Conservation (phyloP, 345 rosid species). For the Eucalyptus erythrocorys region DNA sequence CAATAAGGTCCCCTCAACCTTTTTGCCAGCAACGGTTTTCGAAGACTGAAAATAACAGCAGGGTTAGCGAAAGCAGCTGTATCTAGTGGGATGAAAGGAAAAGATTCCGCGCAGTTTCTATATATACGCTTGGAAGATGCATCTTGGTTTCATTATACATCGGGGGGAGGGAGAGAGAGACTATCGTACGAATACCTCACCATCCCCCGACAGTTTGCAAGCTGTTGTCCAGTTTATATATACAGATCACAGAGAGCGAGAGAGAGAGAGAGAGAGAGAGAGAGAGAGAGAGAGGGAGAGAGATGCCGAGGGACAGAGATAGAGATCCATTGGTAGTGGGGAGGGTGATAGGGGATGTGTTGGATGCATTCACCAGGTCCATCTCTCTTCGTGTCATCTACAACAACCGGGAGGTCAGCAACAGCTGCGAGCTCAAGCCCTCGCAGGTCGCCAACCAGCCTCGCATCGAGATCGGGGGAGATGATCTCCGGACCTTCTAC, state of each 20-base stretch:
- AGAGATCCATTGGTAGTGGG: constrained; percentile 47
- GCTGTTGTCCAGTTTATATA: background rate
- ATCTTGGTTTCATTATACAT: background rate
- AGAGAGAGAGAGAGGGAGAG: background rate
- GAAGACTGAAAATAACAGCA: background rate
- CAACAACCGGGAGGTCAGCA: constrained; percentile 19
- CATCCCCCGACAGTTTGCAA: background rate
- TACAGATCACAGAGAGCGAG: background rate
- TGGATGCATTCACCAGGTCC: constrained; percentile 44
- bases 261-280: background rate
- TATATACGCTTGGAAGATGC: background rate
- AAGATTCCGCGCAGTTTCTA: background rate
- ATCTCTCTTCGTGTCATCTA: constrained; percentile 24
- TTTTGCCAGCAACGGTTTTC: background rate
- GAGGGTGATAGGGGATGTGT: constrained; percentile 55
- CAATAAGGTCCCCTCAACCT: background rate
- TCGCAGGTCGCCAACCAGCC: constrained; percentile 40
- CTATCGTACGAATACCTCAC: background rate
- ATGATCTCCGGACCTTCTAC: constrained; percentile 55
- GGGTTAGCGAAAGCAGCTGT: background rate
- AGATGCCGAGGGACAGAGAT: constrained; percentile 42
- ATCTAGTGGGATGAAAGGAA: background rate
- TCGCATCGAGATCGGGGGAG: constrained; percentile 50
- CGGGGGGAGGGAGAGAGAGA: background rate
- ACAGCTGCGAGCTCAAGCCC: constrained; percentile 56